Evolutionary conservation across 176 grass and related monocot genomes (phyloP).

Genomic region (Cenchrus americanus): DNA sequence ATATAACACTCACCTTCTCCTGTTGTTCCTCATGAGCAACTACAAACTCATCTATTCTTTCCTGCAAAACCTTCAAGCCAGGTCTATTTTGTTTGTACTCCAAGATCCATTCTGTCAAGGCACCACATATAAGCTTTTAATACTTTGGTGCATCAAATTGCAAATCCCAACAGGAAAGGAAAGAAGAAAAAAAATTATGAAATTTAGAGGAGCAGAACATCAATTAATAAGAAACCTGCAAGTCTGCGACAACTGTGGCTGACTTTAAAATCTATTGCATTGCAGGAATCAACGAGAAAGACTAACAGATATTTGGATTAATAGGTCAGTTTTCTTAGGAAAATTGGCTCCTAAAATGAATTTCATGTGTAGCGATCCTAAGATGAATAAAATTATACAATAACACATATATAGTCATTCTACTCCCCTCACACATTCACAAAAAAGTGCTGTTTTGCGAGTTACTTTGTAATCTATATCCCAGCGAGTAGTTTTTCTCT

Average conservation of each 20-base stretch:
- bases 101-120: constrained; percentile 79
- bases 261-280: background rate
- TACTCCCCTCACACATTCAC: background rate
- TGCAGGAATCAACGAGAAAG: constrained; percentile 1
- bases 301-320: background rate
- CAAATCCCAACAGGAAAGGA: constrained; percentile 6
- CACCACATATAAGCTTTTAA: constrained; percentile 37
- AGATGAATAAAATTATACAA: background rate
- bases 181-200: background rate
- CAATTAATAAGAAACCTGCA: constrained; percentile 1
- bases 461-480: background rate
- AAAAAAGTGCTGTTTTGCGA: background rate
- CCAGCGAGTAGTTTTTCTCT: background rate
- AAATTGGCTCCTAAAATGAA: background rate
- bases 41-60: constrained; percentile 94
- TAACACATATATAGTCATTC: background rate
- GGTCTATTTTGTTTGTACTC: constrained; percentile 76
- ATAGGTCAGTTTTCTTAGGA: background rate
- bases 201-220: constrained; percentile 19
- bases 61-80: constrained; percentile 72
- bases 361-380: background rate
- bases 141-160: constrained; percentile 16
- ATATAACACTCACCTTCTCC: constrained; percentile 62
- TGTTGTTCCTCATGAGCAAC: constrained; percentile 76
- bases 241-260: background rate